Evolutionary conservation across 2,329 filamentous ascomycete species (phyloP).

Genomic region (Pseudogymnoascus sp.): DNA sequence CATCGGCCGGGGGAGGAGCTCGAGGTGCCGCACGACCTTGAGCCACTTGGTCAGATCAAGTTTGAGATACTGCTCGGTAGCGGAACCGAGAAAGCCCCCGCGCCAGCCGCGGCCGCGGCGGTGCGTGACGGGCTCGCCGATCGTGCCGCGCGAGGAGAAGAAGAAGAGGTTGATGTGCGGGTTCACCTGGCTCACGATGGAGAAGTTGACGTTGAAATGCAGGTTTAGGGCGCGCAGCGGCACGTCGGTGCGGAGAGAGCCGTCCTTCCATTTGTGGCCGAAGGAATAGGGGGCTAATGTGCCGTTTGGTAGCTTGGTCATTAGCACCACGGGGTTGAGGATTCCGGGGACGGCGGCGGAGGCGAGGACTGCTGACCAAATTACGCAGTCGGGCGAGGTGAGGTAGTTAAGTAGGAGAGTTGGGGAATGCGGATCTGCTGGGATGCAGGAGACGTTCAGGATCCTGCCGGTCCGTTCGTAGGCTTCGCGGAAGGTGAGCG

Average conservation of each 20-base stretch:
- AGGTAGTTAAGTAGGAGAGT: constrained; percentile 92
- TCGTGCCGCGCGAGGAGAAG: constrained; percentile 86
- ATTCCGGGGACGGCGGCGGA: constrained; percentile 95
- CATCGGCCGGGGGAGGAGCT: constrained; percentile 79
- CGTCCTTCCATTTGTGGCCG: constrained; percentile 99
- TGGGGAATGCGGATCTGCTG: constrained; percentile 83
- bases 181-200: constrained; percentile 81
- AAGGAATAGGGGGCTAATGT: constrained; percentile 84
- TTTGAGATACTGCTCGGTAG: constrained; percentile 90
- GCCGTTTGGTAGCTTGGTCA: constrained; percentile 76
- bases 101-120: constrained; percentile 90
- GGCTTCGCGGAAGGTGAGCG: constrained; percentile 88
- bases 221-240: constrained; percentile 89
- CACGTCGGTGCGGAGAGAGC: constrained; percentile 87
- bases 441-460: constrained; percentile 91
- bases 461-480: constrained; percentile 91
- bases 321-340: constrained; percentile 86
- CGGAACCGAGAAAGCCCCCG: constrained; percentile 86
- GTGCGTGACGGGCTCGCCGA: constrained; percentile 89
- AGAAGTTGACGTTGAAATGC: constrained; percentile 98
- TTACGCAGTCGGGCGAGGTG: constrained; percentile 91
- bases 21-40: constrained; percentile 84
- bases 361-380: constrained; percentile 93
- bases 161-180: constrained; percentile 98
- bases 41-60: constrained; percentile 97